phyloP scores from a whole-genome alignment of 192 early-diverging fungal species.

The Glomus cerebriforme region DNA sequence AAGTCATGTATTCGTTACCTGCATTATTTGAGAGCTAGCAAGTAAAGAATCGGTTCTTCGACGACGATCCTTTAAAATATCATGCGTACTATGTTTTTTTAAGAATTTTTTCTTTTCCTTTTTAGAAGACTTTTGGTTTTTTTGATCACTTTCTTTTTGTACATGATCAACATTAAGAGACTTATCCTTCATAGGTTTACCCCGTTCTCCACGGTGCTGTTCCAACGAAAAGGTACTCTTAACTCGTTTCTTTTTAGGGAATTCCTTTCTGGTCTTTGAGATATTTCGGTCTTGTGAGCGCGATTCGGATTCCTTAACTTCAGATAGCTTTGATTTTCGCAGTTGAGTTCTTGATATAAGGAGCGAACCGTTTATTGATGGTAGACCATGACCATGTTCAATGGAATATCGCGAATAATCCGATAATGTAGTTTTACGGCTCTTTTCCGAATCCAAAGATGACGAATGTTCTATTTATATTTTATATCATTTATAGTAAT shows the following conservation, averaged over 20 bases:
- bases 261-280: not conserved
- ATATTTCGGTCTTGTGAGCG: no score
- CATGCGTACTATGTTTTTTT: not conserved
- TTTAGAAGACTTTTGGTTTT: not conserved
- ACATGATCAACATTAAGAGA: not conserved
- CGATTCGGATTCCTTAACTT: not conserved
- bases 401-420: not conserved
- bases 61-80: not conserved
- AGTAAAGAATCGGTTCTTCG: not conserved
- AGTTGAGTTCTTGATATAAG: not conserved
- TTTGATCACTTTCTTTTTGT: not conserved
- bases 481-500: no score
- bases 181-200: not conserved
- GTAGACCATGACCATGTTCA: not conserved
- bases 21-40: conserved; percentile 11
- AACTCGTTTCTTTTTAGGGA: not conserved
- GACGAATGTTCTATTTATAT: not conserved
- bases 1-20: not conserved
- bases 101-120: not conserved
- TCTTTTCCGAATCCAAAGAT: not conserved
- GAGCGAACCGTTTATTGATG: not conserved
- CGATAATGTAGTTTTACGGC: not conserved
- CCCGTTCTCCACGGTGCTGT: not conserved
- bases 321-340: not conserved
- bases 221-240: not conserved